A percentile compares a stretch with the other conserved stretches of the same genome.
These are phyloP conservation scores for Ceraceosorus guamensis DNA, from an alignment of 1,284 basidiomycete genomes.

Conservation along the genomic window DNA sequence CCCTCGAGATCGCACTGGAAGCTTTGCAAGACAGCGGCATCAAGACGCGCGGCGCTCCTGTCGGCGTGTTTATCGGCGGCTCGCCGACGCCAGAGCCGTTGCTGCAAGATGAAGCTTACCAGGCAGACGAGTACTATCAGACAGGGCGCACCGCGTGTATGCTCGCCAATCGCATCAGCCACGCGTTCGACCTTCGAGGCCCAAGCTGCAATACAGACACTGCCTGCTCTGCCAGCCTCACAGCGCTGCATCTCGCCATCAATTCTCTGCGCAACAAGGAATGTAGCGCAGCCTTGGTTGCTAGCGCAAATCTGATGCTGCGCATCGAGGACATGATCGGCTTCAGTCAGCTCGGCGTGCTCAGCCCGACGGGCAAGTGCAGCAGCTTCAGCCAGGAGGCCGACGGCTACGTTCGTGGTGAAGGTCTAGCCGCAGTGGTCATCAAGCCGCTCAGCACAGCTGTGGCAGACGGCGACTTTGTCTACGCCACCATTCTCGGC, in stretches of 20 bases:
- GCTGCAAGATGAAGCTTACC: no score
- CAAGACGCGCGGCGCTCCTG: no score
- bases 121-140: no score
- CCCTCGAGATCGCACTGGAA: no score
- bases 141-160: no score
- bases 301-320: constrained; percentile 12
- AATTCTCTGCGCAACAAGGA: constrained; percentile 13
- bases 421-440: constrained; percentile 15
- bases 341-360: constrained; percentile 14
- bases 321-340: constrained; percentile 9
- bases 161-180: constrained; percentile 21
- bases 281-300: constrained; percentile 19
- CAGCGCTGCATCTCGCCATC: constrained; percentile 18
- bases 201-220: constrained; percentile 17
- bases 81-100: no score
- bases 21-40: no score
- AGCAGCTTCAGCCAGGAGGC: constrained; percentile 15
- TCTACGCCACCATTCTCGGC: background rate
- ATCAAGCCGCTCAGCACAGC: constrained; percentile 10
- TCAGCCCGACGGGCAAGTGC: constrained; percentile 15
- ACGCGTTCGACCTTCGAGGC: constrained; percentile 18
- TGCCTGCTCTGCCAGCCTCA: constrained; percentile 18
- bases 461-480: background rate
- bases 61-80: no score
- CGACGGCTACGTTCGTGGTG: constrained; percentile 21